These are phyloP conservation scores for Bifiguratus adelaidae DNA, from an alignment of 192 early-diverging fungal species.

Conservation along the genomic window DNA sequence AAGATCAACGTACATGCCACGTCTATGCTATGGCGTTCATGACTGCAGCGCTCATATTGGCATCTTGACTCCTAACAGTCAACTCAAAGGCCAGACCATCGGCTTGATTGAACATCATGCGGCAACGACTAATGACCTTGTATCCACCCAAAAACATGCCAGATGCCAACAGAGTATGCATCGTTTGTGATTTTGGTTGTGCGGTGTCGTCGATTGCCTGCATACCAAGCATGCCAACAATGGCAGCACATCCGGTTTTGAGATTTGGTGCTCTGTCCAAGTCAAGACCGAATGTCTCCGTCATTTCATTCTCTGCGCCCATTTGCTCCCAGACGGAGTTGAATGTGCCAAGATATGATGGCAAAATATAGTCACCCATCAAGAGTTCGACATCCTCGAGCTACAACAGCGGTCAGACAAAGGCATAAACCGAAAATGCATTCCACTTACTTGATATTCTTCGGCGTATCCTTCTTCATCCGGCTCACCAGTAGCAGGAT, in stretches of 20 bases:
- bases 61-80: slow-evolving; percentile 62
- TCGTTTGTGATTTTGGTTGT: slow-evolving; percentile 54
- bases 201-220: slow-evolving; percentile 63
- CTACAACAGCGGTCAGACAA: too few species aligned
- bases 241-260: slow-evolving; percentile 59
- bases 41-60: slow-evolving; percentile 58
- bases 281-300: slow-evolving; percentile 85
- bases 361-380: slow-evolving; percentile 82
- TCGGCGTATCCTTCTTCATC: slow-evolving; percentile 93
- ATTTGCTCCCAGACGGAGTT: slow-evolving; percentile 68
- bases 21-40: slow-evolving; percentile 71
- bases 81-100: slow-evolving; percentile 91
- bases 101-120: slow-evolving; percentile 80
- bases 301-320: slow-evolving; percentile 54
- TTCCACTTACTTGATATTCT: slow-evolving; percentile 61
- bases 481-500: slow-evolving; percentile 84
- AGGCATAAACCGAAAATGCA: not conserved
- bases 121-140: slow-evolving; percentile 62
- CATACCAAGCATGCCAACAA: slow-evolving; percentile 84
- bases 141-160: slow-evolving; percentile 81
- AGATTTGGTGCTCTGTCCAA: slow-evolving; percentile 58
- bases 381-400: slow-evolving; percentile 81
- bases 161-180: slow-evolving; percentile 77
- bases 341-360: slow-evolving; percentile 79
- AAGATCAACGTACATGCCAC: too few species aligned